phyloP scores from a whole-genome alignment of 371 early-diverging fungal species.

The Choanephora cucurbitarum region DNA sequence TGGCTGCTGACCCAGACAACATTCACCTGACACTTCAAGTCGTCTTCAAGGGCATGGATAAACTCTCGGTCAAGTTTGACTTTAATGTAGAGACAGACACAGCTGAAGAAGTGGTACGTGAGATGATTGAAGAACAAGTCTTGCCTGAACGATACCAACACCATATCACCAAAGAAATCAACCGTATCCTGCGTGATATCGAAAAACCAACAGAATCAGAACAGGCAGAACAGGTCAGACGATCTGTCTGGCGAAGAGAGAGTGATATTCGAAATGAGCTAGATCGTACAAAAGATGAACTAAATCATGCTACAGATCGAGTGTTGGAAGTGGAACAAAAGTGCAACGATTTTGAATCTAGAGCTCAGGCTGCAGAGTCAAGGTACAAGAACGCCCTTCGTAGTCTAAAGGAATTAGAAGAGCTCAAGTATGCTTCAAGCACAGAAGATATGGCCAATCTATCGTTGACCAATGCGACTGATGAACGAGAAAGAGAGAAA shows the following conservation, averaged over 20 bases:
- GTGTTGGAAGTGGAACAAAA: constrained; percentile 34
- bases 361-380: constrained; percentile 33
- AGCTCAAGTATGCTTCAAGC: constrained; percentile 1
- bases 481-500: constrained; percentile 9
- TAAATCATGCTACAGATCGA: constrained; percentile 31
- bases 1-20: constrained; percentile 63
- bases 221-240: constrained; percentile 35
- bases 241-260: constrained; percentile 48
- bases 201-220: constrained; percentile 42
- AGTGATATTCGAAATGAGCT: constrained; percentile 41
- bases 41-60: constrained; percentile 81
- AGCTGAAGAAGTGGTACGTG: constrained; percentile 87
- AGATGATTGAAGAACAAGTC: constrained; percentile 88
- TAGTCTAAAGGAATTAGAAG: constrained; percentile 24
- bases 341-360: constrained; percentile 31
- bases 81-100: constrained; percentile 88
- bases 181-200: constrained; percentile 80
- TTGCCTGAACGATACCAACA: constrained; percentile 73
- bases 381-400: constrained; percentile 33
- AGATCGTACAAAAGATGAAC: constrained; percentile 32
- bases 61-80: constrained; percentile 85
- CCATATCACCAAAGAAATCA: constrained; percentile 83
- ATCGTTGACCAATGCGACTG: neutral
- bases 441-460: neutral
- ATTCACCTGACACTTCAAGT: constrained; percentile 75